These are phyloP conservation scores for Nicotiana attenuata DNA, from an alignment of 257 asterid species.

Conservation along the genomic window DNA sequence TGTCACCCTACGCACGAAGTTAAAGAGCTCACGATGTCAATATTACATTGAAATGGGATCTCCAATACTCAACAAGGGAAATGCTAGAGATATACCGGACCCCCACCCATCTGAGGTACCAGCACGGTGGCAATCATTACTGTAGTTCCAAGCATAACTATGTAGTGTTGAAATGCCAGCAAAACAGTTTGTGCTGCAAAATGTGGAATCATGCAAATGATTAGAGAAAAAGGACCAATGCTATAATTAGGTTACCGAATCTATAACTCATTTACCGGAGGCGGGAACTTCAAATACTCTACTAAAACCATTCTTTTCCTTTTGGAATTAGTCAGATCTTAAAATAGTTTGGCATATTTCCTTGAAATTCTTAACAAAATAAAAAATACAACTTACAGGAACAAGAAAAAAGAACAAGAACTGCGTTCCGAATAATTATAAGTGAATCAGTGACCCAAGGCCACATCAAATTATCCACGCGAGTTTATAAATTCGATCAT, in stretches of 20 bases:
- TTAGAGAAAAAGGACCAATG: neutral
- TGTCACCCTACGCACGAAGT: slow-evolving; percentile 63
- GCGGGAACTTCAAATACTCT: neutral
- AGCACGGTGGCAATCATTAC: slow-evolving; percentile 71
- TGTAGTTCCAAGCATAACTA: slow-evolving; percentile 94
- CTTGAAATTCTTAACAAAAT: neutral
- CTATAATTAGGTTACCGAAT: neutral
- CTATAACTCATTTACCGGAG: neutral
- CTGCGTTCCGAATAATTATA: neutral
- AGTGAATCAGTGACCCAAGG: neutral
- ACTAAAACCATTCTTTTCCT: neutral
- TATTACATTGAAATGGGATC: neutral
- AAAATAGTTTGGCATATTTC: neutral
- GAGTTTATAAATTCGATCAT: neutral
- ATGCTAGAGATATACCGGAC: slow-evolving; percentile 45
- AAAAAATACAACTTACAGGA: neutral
- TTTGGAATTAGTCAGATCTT: neutral
- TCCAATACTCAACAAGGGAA: slow-evolving; percentile 8
- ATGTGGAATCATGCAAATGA: neutral
- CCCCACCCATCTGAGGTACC: slow-evolving; percentile 96
- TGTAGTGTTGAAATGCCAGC: slow-evolving; percentile 86
- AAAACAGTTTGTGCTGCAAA: slow-evolving; percentile 67
- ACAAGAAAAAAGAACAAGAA: neutral
- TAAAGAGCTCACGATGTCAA: slow-evolving; percentile 1
- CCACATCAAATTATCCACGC: neutral